phyloP scores from a whole-genome alignment of 2,329 filamentous ascomycete species.

The Akanthomyces dipterigenus region DNA sequence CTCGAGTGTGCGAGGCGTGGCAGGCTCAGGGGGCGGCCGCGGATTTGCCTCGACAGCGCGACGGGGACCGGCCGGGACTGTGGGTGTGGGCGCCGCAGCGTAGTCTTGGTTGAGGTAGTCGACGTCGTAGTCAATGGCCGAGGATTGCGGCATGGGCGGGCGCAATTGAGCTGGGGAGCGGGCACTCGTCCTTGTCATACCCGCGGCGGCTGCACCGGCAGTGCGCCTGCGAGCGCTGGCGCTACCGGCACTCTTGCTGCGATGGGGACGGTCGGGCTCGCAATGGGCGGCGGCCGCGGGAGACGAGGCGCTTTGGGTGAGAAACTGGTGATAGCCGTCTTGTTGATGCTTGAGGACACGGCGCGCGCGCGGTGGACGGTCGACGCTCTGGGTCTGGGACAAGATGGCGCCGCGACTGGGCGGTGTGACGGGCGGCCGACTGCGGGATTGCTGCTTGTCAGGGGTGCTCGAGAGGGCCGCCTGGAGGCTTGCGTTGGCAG shows the following conservation, averaged over 20 bases:
- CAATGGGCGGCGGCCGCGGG: background rate
- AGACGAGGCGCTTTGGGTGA: background rate
- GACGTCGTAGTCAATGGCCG: conserved; percentile 13
- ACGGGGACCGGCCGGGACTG: conserved; percentile 2
- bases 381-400: background rate
- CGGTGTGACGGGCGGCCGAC: background rate
- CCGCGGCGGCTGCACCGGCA: background rate
- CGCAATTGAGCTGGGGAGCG: background rate
- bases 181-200: background rate
- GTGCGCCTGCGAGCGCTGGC: background rate
- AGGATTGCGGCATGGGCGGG: conserved; percentile 11
- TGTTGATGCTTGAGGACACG: background rate
- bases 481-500: background rate
- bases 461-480: background rate
- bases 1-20: background rate
- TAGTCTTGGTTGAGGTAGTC: conserved; percentile 8
- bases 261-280: conserved; percentile 10
- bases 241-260: conserved; percentile 20
- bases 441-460: background rate
- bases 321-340: conserved; percentile 6
- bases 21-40: background rate
- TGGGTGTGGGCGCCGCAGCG: conserved; percentile 8
- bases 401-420: conserved; percentile 2
- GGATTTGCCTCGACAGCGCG: background rate
- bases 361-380: background rate